These are phyloP conservation scores for Crepidotus variabilis DNA, from an alignment of 768 basidiomycete genomes.

Conservation along the genomic window DNA sequence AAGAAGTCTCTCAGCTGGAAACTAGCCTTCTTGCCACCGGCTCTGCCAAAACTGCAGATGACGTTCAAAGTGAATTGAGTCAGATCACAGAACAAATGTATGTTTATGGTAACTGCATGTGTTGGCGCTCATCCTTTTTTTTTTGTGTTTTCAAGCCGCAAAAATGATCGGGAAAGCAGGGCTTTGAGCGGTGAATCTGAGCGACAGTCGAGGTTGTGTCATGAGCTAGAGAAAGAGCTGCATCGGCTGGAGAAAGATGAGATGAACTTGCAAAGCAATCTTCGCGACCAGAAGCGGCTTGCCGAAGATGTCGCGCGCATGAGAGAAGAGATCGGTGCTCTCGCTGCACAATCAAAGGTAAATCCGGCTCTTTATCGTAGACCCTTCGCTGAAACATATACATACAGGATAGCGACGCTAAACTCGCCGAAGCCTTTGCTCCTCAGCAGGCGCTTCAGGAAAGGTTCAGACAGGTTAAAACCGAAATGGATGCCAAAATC, in stretches of 20 bases:
- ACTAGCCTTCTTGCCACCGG: slow-evolving; percentile 67
- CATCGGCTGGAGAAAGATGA: slow-evolving; percentile 63
- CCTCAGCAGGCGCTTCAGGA: slow-evolving; percentile 64
- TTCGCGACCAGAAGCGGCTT: slow-evolving; percentile 53
- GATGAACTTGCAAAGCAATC: slow-evolving; percentile 49
- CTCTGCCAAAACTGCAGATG: slow-evolving; percentile 77
- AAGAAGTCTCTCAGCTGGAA: slow-evolving; percentile 65
- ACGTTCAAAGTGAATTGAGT: slow-evolving; percentile 78
- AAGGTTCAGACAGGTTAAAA: slow-evolving; percentile 46
- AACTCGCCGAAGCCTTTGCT: slow-evolving; percentile 54
- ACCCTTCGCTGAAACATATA: slow-evolving; percentile 3
- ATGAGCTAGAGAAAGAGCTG: slow-evolving; percentile 56
- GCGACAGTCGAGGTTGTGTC: slow-evolving; percentile 46
- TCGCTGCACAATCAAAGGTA: slow-evolving; percentile 50
- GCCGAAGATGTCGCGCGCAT: slow-evolving; percentile 55
- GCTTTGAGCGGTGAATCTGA: slow-evolving; percentile 58
- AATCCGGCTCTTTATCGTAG: slow-evolving; percentile 2
- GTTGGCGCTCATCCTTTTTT: background rate
- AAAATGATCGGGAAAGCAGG: slow-evolving; percentile 61
- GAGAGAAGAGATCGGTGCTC: slow-evolving; percentile 50
- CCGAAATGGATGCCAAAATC: slow-evolving; percentile 46
- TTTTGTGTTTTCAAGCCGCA: slow-evolving; percentile 40
- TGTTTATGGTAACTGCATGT: slow-evolving; percentile 18
- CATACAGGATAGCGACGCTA: slow-evolving; percentile 57
- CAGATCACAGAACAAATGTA: slow-evolving; percentile 63